These are phyloP conservation scores for Skeletonema tropicum DNA, from an alignment of 108 stramenopile genomes.

Conservation along the genomic window DNA sequence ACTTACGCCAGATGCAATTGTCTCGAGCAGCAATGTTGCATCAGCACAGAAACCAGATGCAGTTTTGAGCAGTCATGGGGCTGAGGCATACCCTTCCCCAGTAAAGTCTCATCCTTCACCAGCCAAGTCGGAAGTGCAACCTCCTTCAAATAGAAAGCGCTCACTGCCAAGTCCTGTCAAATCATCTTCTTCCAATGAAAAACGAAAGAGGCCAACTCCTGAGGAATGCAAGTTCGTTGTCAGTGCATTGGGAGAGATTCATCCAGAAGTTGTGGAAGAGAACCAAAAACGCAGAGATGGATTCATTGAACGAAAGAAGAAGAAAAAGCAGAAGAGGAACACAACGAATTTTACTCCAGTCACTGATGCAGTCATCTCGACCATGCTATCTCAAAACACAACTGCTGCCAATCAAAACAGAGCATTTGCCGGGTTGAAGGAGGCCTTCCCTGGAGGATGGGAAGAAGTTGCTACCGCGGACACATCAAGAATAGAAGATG, in stretches of 20 bases:
- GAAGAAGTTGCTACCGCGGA: conserved; percentile 45
- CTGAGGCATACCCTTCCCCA: background rate
- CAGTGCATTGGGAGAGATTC: conserved; percentile 53
- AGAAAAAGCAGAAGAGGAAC: conserved; percentile 19
- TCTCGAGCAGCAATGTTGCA: background rate
- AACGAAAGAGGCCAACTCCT: conserved; percentile 22
- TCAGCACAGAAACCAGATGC: background rate
- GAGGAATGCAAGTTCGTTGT: conserved; percentile 50
- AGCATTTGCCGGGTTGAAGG: conserved; percentile 68
- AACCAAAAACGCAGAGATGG: conserved; percentile 50
- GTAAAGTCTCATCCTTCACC: too few relatives aligned
- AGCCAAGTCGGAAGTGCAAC: too few relatives aligned
- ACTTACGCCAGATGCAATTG: background rate
- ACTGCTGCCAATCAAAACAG: conserved; percentile 65
- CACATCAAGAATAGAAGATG: conserved; percentile 49
- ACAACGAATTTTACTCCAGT: conserved; percentile 35
- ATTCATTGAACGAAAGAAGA: conserved; percentile 14
- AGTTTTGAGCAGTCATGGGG: background rate
- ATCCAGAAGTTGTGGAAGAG: conserved; percentile 63
- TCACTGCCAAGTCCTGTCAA: background rate
- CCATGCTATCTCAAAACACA: conserved; percentile 87
- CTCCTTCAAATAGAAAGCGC: background rate
- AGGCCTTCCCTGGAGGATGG: conserved; percentile 62
- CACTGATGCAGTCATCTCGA: conserved; percentile 67
- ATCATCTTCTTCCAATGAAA: background rate